A percentile compares a stretch with the other conserved stretches of the same genome.
phyloP scores from a whole-genome alignment of 2,329 filamentous ascomycete species.

The Colletotrichum trifolii region DNA sequence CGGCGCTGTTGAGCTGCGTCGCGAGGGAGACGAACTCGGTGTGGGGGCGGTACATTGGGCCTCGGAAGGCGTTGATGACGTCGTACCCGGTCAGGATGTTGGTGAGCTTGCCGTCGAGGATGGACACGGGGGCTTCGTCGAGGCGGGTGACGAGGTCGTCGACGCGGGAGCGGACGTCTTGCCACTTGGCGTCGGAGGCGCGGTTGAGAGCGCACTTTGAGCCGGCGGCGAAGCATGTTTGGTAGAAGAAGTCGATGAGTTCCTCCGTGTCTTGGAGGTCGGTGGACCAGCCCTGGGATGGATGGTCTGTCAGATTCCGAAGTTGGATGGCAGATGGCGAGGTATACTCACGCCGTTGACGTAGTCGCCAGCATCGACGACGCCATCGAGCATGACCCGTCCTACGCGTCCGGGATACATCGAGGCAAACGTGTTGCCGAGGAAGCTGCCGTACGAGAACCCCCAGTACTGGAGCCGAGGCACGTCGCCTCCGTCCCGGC shows the following conservation, averaged over 20 bases:
- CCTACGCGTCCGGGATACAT: constrained; percentile 51
- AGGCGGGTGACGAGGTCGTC: constrained; percentile 44
- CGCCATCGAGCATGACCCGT: constrained; percentile 54
- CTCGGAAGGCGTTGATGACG: constrained; percentile 42
- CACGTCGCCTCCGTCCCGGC: constrained; percentile 11
- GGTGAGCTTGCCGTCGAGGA: constrained; percentile 38
- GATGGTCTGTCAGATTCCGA: constrained; percentile 9
- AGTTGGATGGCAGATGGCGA: too few relatives aligned
- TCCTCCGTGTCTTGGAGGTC: constrained; percentile 52
- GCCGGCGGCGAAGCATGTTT: constrained; percentile 48
- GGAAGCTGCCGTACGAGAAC: constrained; percentile 56
- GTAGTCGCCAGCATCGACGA: constrained; percentile 52
- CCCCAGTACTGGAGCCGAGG: constrained; percentile 59
- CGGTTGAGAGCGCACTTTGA: constrained; percentile 45
- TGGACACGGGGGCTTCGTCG: constrained; percentile 42
- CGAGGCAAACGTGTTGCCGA: constrained; percentile 50
- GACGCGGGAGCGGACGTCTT: constrained; percentile 48
- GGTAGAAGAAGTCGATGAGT: constrained; percentile 47
- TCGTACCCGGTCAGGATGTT: constrained; percentile 47
- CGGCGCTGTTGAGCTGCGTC: constrained; percentile 37
- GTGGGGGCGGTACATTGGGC: constrained; percentile 46
- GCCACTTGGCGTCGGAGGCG: constrained; percentile 40
- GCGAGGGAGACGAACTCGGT: constrained; percentile 35
- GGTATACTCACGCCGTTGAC: constrained; percentile 42
- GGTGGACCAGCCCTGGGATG: constrained; percentile 46